phyloP scores from a whole-genome alignment of 108 stramenopile genomes.

The Cyclotella cryptica region DNA sequence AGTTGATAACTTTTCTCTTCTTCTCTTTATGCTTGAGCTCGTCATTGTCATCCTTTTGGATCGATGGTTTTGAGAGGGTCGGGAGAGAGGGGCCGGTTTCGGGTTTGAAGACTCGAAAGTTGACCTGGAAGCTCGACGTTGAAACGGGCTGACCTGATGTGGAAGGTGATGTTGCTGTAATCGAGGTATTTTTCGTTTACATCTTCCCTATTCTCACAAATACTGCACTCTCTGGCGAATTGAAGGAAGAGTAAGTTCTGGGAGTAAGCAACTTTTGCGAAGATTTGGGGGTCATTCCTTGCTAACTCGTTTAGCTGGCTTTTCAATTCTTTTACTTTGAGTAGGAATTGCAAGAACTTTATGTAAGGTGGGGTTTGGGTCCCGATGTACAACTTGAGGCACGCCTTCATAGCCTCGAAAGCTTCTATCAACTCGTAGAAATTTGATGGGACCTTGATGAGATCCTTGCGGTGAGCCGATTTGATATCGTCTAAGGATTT shows the following conservation, averaged over 20 bases:
- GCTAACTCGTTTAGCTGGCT: neutral
- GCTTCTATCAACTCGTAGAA: neutral
- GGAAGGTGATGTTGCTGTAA: neutral
- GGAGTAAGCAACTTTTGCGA: neutral
- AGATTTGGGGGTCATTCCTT: neutral
- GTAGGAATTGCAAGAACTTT: neutral
- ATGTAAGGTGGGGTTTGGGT: neutral
- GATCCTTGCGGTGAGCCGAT: neutral
- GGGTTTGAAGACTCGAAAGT: too few species aligned
- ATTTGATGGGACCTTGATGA: neutral
- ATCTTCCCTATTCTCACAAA: constrained; percentile 10
- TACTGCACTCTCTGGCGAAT: neutral
- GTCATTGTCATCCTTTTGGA: neutral
- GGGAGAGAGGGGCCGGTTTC: neutral
- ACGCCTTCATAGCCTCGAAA: neutral
- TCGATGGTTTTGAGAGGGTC: neutral
- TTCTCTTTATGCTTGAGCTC: neutral
- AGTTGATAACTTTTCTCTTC: constrained; percentile 5
- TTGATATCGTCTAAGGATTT: constrained; percentile 6
- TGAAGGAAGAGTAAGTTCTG: neutral
- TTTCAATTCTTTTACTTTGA: neutral
- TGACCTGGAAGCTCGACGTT: neutral
- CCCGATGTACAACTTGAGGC: neutral
- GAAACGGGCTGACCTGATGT: neutral
- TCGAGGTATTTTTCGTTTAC: constrained; percentile 5